These are phyloP conservation scores for Podaxis rugospora DNA, from an alignment of 768 basidiomycete genomes.

Conservation along the genomic window DNA sequence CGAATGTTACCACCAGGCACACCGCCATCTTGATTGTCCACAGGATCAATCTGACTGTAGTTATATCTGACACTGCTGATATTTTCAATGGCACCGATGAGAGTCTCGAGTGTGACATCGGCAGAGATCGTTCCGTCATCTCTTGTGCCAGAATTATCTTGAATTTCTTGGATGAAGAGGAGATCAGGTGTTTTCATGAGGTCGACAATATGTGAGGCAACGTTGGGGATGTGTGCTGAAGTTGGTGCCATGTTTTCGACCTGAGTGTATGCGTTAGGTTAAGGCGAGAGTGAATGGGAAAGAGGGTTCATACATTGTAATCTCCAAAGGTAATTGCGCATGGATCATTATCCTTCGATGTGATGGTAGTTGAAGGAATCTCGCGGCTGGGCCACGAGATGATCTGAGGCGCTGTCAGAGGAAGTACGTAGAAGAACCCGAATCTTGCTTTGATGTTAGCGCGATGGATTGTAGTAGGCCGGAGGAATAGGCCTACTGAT, in stretches of 20 bases:
- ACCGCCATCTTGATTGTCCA: slow-evolving; percentile 54
- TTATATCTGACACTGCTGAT: slow-evolving; percentile 40
- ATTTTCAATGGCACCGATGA: slow-evolving; percentile 44
- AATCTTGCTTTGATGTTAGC: slow-evolving; percentile 21
- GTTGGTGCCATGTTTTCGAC: slow-evolving; percentile 54
- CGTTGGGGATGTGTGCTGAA: slow-evolving; percentile 39
- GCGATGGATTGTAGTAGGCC: neutral
- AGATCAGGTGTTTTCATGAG: slow-evolving; percentile 51
- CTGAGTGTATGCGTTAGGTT: slow-evolving; percentile 21
- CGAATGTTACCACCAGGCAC: slow-evolving; percentile 62
- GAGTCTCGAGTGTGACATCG: slow-evolving; percentile 45
- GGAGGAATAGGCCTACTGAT: slow-evolving; percentile 34
- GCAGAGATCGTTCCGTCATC: slow-evolving; percentile 52
- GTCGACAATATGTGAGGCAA: slow-evolving; percentile 49
- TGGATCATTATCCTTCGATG: slow-evolving; percentile 25
- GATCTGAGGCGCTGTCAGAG: slow-evolving; percentile 48
- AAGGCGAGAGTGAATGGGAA: neutral
- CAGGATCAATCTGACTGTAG: slow-evolving; percentile 46
- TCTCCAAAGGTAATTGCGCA: slow-evolving; percentile 52
- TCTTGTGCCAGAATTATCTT: slow-evolving; percentile 50
- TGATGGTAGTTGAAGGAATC: slow-evolving; percentile 36
- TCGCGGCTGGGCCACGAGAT: slow-evolving; percentile 30
- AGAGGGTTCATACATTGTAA: slow-evolving; percentile 43
- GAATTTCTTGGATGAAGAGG: slow-evolving; percentile 61
- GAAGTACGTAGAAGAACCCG: slow-evolving; percentile 56